Conservation (phyloP, 805 yeast genomes). For the Metschnikowia similis region DNA sequence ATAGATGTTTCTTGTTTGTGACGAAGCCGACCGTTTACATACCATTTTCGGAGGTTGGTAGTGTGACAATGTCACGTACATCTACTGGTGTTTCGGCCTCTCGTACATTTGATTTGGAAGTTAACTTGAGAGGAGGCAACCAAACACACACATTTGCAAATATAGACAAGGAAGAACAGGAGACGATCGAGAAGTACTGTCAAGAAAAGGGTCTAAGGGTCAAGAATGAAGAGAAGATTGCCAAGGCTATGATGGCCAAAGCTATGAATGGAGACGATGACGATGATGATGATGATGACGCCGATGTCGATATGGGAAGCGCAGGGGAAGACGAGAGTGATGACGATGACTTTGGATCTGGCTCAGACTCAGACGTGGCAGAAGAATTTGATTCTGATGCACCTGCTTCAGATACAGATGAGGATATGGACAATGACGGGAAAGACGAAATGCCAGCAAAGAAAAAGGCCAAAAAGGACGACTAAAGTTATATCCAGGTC, state of each 20-base stretch:
- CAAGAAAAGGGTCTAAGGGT: constrained; percentile 73
- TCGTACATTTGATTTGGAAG: constrained; percentile 89
- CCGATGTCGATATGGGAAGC: constrained; percentile 55
- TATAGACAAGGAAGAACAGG: constrained; percentile 86
- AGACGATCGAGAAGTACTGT: constrained; percentile 68
- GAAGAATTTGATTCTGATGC: constrained; percentile 81
- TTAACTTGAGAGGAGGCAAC: constrained; percentile 57
- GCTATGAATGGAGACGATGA: constrained; percentile 63
- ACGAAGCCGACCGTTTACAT: constrained; percentile 93
- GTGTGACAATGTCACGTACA: constrained; percentile 81
- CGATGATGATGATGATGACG: constrained; percentile 46
- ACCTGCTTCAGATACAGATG: constrained; percentile 26
- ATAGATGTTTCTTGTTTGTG: constrained; percentile 82
- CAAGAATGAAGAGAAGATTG: constrained; percentile 85
- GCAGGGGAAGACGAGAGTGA: constrained; percentile 77
- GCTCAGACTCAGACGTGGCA: constrained; percentile 66
- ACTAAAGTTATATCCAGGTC: background rate
- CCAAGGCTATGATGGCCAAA: constrained; percentile 72
- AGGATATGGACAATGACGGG: constrained; percentile 17
- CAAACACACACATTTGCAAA: constrained; percentile 82
- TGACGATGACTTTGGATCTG: constrained; percentile 80
- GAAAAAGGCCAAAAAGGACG: constrained; percentile 24
- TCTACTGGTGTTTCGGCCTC: constrained; percentile 72
- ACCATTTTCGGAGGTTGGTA: constrained; percentile 76
- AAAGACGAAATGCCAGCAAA: constrained; percentile 29